phyloP scores from a whole-genome alignment of 2,329 filamentous ascomycete species.

The Penicillium psychrosexuale region DNA sequence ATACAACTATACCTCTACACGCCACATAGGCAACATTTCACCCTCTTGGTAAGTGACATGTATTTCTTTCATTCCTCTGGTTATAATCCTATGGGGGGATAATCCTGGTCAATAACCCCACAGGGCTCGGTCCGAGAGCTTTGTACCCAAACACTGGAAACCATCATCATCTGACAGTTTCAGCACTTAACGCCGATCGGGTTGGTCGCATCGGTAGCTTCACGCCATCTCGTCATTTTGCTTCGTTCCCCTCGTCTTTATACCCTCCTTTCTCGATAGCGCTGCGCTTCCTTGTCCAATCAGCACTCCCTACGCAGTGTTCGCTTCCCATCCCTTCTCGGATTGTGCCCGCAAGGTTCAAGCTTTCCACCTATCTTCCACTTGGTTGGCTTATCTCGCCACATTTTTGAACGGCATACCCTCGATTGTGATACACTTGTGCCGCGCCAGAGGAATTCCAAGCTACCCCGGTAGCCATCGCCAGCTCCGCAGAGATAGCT shows the following conservation, averaged over 20 bases:
- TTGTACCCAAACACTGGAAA: slow-evolving; percentile 1
- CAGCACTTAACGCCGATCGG: slow-evolving; percentile 19
- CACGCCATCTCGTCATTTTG: slow-evolving; percentile 25
- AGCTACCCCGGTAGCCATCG: not conserved
- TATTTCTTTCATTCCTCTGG: not conserved
- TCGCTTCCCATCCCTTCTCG: slow-evolving; percentile 9
- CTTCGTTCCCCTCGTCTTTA: slow-evolving; percentile 6
- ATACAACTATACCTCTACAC: not conserved
- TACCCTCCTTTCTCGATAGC: slow-evolving; percentile 14
- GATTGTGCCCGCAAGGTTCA: slow-evolving; percentile 18
- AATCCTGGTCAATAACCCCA: not conserved
- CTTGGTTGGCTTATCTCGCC: slow-evolving; percentile 11
- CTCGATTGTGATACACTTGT: slow-evolving; percentile 11
- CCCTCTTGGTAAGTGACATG: not conserved
- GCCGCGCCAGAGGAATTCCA: slow-evolving; percentile 9
- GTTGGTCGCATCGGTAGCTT: slow-evolving; percentile 26
- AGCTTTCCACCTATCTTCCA: slow-evolving; percentile 12
- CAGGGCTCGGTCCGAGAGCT: slow-evolving; percentile 8
- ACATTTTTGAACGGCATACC: slow-evolving; percentile 14
- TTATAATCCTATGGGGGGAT: not conserved
- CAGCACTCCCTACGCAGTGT: slow-evolving; percentile 11
- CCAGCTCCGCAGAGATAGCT: not conserved
- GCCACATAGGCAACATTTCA: not conserved
- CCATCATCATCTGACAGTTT: slow-evolving; percentile 26
- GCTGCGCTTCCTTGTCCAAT: slow-evolving; percentile 26